Evolutionary conservation across 2,329 filamentous ascomycete species (phyloP).

Genomic region (Hypoxylon sp.): DNA sequence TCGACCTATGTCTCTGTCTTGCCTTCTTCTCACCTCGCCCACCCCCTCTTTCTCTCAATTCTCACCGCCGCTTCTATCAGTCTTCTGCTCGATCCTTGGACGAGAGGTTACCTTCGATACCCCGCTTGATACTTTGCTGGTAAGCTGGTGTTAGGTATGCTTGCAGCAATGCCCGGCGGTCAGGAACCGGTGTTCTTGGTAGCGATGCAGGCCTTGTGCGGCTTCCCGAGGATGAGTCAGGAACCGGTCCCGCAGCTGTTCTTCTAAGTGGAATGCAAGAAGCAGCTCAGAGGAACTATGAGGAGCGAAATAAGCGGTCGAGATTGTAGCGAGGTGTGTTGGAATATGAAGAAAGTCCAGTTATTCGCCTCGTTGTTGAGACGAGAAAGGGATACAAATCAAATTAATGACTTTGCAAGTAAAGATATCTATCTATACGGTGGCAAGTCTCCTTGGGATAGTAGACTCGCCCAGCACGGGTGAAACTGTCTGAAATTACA

Average conservation of each 20-base stretch:
- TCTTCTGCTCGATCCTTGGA: conserved; percentile 40
- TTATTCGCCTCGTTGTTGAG: conserved; percentile 17
- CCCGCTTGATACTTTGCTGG: conserved; percentile 43
- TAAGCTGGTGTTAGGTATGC: conserved; percentile 48
- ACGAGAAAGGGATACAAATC: conserved; percentile 6
- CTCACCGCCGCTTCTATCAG: conserved; percentile 50
- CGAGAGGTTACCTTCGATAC: conserved; percentile 44
- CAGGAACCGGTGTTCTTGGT: conserved; percentile 50
- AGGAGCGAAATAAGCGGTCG: conserved; percentile 23
- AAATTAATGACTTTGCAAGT: conserved; percentile 7
- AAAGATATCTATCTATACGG: conserved; percentile 2
- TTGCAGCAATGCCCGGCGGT: conserved; percentile 51
- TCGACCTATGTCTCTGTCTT: conserved; percentile 36
- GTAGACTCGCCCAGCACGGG: conserved; percentile 15
- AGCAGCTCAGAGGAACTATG: conserved; percentile 27
- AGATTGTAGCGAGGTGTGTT: conserved; percentile 14
- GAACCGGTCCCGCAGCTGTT: conserved; percentile 45
- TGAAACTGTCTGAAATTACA: conserved; percentile 14
- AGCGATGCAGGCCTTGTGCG: conserved; percentile 51
- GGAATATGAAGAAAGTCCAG: conserved; percentile 13
- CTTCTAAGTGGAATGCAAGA: conserved; percentile 34
- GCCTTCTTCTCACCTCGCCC: conserved; percentile 30
- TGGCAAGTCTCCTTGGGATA: conserved; percentile 9
- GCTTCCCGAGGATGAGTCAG: conserved; percentile 51
- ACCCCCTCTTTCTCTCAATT: conserved; percentile 34